Evolutionary conservation across 129 eudicot species (phyloP).

Genomic region (Artemisia annua): DNA sequence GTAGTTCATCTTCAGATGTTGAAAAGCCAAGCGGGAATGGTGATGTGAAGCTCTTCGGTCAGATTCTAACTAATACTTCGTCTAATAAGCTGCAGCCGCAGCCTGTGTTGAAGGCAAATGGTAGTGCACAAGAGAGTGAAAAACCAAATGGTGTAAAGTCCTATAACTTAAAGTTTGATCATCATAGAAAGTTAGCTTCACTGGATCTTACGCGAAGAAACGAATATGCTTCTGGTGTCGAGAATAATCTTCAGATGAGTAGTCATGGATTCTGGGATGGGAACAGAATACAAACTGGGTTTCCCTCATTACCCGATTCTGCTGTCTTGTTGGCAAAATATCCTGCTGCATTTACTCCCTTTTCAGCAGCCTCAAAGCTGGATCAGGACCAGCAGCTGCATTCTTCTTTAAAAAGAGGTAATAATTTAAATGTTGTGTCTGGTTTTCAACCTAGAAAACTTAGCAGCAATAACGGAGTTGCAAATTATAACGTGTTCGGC

Average conservation of each 20-base stretch:
- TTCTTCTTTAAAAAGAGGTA: slow-evolving; percentile 25
- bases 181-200: slow-evolving; percentile 25
- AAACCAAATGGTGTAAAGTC: slow-evolving; percentile 32
- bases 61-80: slow-evolving; percentile 54
- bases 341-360: slow-evolving; percentile 67
- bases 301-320: slow-evolving; percentile 64
- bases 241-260: slow-evolving; percentile 37
- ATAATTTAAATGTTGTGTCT: slow-evolving; percentile 30
- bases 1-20: slow-evolving; percentile 36
- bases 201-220: slow-evolving; percentile 26
- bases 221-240: slow-evolving; percentile 30
- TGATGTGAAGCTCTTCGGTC: slow-evolving; percentile 86
- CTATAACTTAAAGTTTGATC: slow-evolving; percentile 35
- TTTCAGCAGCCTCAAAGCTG: slow-evolving; percentile 32
- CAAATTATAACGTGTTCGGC: slow-evolving; percentile 38
- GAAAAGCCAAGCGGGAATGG: slow-evolving; percentile 53
- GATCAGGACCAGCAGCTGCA: slow-evolving; percentile 40
- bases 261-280: slow-evolving; percentile 72
- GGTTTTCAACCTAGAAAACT: slow-evolving; percentile 47
- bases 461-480: slow-evolving; percentile 36
- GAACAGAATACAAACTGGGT: slow-evolving; percentile 50
- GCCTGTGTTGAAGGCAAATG: slow-evolving; percentile 28
- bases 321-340: slow-evolving; percentile 67
- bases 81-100: slow-evolving; percentile 31
- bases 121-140: slow-evolving; percentile 22